Conservation (phyloP, 352 stramenopile species). For the Globisporangium cystogenes region DNA sequence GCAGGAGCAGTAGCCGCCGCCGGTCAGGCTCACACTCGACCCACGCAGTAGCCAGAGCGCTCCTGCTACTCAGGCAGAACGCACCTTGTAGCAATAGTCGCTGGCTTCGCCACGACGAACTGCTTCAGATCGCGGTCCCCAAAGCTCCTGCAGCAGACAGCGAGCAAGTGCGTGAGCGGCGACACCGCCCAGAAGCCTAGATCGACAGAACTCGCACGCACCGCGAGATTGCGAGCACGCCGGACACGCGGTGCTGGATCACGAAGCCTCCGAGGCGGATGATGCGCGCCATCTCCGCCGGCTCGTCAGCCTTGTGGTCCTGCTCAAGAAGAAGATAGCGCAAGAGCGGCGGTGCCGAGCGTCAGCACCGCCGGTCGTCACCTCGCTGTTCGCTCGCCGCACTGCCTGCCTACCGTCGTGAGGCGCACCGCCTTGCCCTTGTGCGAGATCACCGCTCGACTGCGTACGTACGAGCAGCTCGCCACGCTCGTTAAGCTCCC, state of each 20-base stretch:
- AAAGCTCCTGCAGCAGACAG: slow-evolving; percentile 47
- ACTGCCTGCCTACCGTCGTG: slow-evolving; percentile 28
- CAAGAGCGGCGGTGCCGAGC: neutral
- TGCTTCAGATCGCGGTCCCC: slow-evolving; percentile 69
- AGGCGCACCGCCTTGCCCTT: slow-evolving; percentile 48
- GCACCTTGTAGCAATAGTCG: slow-evolving; percentile 40
- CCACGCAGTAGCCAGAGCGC: neutral
- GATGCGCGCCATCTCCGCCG: slow-evolving; percentile 50
- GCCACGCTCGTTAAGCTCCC: no score
- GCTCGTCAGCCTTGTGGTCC: slow-evolving; percentile 72
- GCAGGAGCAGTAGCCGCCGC: neutral
- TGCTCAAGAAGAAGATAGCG: slow-evolving; percentile 5
- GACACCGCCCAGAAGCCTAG: no score
- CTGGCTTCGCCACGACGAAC: slow-evolving; percentile 51
- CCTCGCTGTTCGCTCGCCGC: no score
- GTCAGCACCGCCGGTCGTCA: no score
- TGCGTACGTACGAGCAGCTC: slow-evolving; percentile 8
- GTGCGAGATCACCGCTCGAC: slow-evolving; percentile 57
- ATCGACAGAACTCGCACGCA: slow-evolving; percentile 10
- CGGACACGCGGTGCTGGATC: slow-evolving; percentile 59
- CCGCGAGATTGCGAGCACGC: slow-evolving; percentile 68
- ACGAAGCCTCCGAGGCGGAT: slow-evolving; percentile 60
- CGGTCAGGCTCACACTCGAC: neutral
- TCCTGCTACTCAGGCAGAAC: neutral
- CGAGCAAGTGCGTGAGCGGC: no score